Percentiles rank a stretch among this genome's conserved stretches.
Evolutionary conservation across 2,329 filamentous ascomycete genomes (phyloP).

Genomic region (Bipolaris bicolor): DNA sequence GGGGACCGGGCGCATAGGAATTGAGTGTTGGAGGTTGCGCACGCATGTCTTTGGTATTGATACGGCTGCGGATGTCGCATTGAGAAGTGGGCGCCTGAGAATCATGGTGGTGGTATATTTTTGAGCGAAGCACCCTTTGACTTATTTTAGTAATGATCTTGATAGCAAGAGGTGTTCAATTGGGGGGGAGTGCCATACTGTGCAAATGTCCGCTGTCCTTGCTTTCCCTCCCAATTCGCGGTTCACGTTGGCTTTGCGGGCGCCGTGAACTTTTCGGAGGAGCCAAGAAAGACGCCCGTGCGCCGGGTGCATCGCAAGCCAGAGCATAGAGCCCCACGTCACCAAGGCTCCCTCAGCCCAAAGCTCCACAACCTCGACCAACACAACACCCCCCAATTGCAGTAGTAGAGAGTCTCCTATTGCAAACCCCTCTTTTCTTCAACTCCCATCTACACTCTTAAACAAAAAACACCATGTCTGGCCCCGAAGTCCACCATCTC

Average conservation of each 20-base stretch:
- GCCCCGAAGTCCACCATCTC: conserved; percentile 92
- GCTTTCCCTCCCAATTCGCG: conserved; percentile 1
- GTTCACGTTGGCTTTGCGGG: conserved; percentile 14
- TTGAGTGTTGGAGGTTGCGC: conserved; percentile 49
- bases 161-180: background rate
- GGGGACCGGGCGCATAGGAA: conserved; percentile 61
- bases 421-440: conserved; percentile 45
- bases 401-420: conserved; percentile 98
- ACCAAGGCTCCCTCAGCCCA: conserved; percentile 11
- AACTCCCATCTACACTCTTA: background rate
- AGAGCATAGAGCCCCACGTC: conserved; percentile 11
- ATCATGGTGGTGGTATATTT: conserved; percentile 38
- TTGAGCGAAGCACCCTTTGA: background rate
- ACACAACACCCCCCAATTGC: conserved; percentile 21
- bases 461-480: conserved; percentile 67
- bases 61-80: conserved; percentile 30
- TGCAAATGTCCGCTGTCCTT: background rate
- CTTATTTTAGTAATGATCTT: background rate
- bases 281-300: conserved; percentile 36
- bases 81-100: conserved; percentile 44
- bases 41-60: conserved; percentile 38
- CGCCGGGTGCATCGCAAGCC: conserved; percentile 11
- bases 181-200: background rate
- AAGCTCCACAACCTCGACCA: conserved; percentile 10
- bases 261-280: conserved; percentile 40